These are phyloP conservation scores for Berkeleyomyces rouxiae DNA, from an alignment of 2,329 filamentous ascomycete species.

Conservation along the genomic window DNA sequence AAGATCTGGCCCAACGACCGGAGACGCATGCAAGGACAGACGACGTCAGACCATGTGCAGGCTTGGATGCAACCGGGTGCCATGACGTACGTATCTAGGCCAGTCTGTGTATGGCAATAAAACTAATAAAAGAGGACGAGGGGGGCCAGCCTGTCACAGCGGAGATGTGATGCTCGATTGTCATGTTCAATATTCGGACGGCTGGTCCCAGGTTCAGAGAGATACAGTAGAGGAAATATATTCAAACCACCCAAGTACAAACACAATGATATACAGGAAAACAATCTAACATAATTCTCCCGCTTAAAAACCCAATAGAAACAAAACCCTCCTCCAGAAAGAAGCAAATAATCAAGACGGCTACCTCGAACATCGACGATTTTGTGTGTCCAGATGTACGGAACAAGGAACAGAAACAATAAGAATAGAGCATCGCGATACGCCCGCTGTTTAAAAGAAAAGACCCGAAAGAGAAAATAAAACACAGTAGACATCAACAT, in stretches of 20 bases:
- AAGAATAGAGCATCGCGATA: neutral
- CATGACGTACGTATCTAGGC: no score
- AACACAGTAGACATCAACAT: neutral
- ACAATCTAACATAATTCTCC: neutral
- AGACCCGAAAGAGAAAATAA: neutral
- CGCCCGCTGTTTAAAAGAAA: neutral
- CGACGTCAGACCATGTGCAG: neutral
- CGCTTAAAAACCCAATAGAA: neutral
- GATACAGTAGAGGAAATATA: neutral
- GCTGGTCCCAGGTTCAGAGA: no score
- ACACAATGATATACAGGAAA: neutral
- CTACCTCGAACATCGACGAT: neutral
- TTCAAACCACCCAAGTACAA: neutral
- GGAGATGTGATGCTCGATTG: no score
- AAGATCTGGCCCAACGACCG: neutral
- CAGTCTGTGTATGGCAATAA: neutral
- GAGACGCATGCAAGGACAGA: neutral
- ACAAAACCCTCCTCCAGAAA: neutral
- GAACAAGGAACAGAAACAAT: conserved; percentile 7
- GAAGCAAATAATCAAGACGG: neutral
- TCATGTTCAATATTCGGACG: no score
- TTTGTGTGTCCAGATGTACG: neutral
- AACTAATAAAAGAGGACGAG: neutral
- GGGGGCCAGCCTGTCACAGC: no score
- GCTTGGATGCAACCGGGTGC: neutral